These are phyloP conservation scores for Boletus chippewaensis DNA, from an alignment of 1,284 basidiomycete genomes.

Conservation along the genomic window DNA sequence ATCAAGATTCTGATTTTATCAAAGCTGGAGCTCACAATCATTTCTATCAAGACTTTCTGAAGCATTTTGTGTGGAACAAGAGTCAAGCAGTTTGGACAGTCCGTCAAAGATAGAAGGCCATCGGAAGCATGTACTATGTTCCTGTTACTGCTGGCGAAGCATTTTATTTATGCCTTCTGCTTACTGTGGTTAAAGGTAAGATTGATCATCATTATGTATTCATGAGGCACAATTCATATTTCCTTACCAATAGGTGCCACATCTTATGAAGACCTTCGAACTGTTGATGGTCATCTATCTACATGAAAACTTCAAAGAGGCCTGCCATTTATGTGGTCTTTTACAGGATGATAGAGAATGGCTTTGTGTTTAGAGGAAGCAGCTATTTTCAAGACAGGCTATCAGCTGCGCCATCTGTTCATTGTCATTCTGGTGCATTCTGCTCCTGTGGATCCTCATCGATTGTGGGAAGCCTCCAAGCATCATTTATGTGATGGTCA, in stretches of 20 bases:
- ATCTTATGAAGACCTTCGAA: no score
- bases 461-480: no score
- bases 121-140: constrained; percentile 34
- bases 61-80: constrained; percentile 21
- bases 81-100: background rate
- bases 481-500: no score
- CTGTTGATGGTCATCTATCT: no score
- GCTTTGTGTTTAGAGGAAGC: constrained; percentile 32
- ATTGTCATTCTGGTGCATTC: constrained; percentile 24
- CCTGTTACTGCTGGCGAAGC: constrained; percentile 24
- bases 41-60: constrained; percentile 39
- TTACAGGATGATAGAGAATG: constrained; percentile 36
- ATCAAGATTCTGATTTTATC: constrained; percentile 23
- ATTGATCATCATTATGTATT: no score
- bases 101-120: constrained; percentile 7
- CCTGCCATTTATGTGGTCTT: constrained; percentile 31
- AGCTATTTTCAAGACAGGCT: constrained; percentile 25
- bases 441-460: no score
- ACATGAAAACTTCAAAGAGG: constrained; percentile 18
- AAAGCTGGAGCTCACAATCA: constrained; percentile 25
- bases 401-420: constrained; percentile 29
- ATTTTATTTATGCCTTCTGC: constrained; percentile 33
- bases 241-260: no score
- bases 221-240: no score
- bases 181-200: constrained; percentile 20